These are phyloP conservation scores for Volvox carteri DNA, from an alignment of 163 green algal genomes.

Conservation along the genomic window DNA sequence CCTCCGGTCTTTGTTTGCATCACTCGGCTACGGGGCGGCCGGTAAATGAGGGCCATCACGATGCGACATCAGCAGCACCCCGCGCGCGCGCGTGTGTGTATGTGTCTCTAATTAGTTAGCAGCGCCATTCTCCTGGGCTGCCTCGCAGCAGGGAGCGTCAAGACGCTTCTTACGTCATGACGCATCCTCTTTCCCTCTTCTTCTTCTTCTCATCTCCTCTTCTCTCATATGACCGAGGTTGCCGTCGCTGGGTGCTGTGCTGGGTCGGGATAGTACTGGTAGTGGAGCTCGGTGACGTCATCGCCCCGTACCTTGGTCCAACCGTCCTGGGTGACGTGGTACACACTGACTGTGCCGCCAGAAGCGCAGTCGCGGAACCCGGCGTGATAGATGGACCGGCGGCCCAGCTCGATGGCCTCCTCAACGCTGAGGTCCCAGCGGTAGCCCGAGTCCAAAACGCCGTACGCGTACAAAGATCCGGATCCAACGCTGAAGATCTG, in stretches of 20 bases:
- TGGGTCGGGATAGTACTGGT: constrained; percentile 91
- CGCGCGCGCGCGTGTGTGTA: no score
- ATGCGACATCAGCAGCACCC: no score
- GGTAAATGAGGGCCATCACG: no score
- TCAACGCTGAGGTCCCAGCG: constrained; percentile 86
- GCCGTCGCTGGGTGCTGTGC: constrained; percentile 62
- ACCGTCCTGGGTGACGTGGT: constrained; percentile 95
- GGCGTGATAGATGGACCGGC: constrained; percentile 98
- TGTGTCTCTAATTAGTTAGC: no score
- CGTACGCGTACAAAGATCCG: constrained; percentile 98
- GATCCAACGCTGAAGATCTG: constrained; percentile 98
- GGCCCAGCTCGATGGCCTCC: constrained; percentile 95
- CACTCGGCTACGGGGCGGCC: no score
- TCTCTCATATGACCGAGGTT: constrained; percentile 22
- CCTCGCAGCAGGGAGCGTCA: no score
- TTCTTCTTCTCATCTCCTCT: background rate
- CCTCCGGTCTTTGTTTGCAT: no score
- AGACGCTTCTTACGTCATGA: no score
- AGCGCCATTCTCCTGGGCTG: no score
- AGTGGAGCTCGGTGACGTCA: constrained; percentile 97
- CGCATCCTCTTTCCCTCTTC: no score
- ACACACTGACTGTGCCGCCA: constrained; percentile 97
- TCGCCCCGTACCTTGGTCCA: constrained; percentile 98
- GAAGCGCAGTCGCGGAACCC: constrained; percentile 97
- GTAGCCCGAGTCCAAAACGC: constrained; percentile 97